Evolutionary conservation across 495 filamentous ascomycete species (phyloP).

Genomic region (Chaetomium fimeti): DNA sequence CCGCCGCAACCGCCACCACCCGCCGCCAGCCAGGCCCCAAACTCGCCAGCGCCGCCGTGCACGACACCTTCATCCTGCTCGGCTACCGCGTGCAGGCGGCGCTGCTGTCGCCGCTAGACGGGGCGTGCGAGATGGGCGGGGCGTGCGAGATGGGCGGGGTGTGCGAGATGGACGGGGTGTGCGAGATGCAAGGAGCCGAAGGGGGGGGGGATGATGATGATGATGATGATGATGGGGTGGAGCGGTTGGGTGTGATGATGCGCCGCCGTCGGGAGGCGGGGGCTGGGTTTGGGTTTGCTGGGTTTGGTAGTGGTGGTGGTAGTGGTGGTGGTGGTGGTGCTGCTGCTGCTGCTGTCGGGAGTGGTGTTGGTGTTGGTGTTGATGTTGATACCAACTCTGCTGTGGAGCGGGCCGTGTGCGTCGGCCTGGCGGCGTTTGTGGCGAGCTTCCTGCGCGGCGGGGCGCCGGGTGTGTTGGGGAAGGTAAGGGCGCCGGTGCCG

Average conservation of each 20-base stretch:
- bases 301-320: too few species aligned
- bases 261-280: too few species aligned
- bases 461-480: background rate
- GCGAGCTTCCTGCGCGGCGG: background rate
- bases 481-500: background rate
- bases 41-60: background rate
- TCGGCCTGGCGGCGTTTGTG: slow-evolving; percentile 8
- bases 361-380: background rate
- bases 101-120: too few species aligned
- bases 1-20: background rate
- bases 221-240: too few species aligned
- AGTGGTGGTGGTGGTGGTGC: background rate
- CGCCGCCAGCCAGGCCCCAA: background rate
- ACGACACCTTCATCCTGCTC: slow-evolving; percentile 11
- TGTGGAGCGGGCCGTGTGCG: background rate
- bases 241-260: too few species aligned
- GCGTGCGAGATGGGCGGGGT: too few species aligned
- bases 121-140: too few species aligned
- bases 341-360: background rate
- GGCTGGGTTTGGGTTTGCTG: too few species aligned
- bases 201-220: too few species aligned
- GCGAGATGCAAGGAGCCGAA: too few species aligned
- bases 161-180: too few species aligned
- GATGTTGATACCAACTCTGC: too few species aligned
- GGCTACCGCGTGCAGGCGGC: slow-evolving; percentile 3